Evolutionary conservation across 306 rosid genomes (phyloP).

Genomic region (Betula pendula): DNA sequence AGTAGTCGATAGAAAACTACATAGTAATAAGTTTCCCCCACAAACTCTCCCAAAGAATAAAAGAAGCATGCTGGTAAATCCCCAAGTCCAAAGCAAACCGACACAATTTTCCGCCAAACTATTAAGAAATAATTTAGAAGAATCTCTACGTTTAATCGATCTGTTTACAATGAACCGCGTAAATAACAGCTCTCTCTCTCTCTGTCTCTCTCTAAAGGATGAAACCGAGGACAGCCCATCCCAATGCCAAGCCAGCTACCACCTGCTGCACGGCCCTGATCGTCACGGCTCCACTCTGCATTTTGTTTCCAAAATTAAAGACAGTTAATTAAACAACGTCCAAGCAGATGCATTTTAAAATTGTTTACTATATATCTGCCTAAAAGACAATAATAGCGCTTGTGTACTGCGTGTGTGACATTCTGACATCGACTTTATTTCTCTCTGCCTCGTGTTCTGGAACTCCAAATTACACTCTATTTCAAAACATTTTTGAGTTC

Average conservation of each 20-base stretch:
- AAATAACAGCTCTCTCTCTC: conserved; percentile 2
- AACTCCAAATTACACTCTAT: not conserved
- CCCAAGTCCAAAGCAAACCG: not conserved
- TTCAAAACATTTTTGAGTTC: not conserved
- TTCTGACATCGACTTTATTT: conserved; percentile 18
- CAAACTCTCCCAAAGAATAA: conserved; percentile 8
- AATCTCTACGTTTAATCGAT: not conserved
- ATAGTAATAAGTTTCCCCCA: no score
- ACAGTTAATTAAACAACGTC: not conserved
- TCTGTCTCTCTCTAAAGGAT: conserved; percentile 48
- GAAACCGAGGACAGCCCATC: conserved; percentile 60
- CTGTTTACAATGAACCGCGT: no score
- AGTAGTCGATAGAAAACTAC: no score
- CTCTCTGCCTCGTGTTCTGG: not conserved
- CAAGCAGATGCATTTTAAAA: not conserved
- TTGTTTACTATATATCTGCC: not conserved
- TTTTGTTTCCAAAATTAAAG: not conserved
- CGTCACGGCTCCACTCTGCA: conserved; percentile 79
- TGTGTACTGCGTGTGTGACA: conserved; percentile 5
- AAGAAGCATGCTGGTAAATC: not conserved
- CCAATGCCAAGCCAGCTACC: conserved; percentile 60
- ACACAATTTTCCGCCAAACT: not conserved
- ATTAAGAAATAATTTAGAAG: not conserved
- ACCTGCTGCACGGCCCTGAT: conserved; percentile 50
- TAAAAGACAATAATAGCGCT: not conserved